These are phyloP conservation scores for Amanita molliuscula DNA, from an alignment of 768 basidiomycete species.

Conservation along the genomic window DNA sequence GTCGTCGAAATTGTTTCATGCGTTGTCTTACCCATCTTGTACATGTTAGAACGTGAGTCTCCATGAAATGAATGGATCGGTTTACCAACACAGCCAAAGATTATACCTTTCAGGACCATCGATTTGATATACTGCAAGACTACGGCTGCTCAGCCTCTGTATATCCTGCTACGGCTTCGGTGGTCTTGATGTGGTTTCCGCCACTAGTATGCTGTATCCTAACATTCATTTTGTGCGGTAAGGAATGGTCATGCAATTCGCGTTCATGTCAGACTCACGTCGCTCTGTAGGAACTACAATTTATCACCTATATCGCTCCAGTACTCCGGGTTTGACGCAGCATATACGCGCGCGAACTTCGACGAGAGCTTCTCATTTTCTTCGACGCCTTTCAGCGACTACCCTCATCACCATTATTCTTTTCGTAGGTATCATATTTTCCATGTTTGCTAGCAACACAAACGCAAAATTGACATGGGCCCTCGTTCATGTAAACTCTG, in stretches of 20 bases:
- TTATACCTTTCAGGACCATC: slow-evolving; percentile 45
- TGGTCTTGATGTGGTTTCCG: slow-evolving; percentile 35
- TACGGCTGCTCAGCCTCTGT: slow-evolving; percentile 43
- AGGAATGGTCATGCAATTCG: slow-evolving; percentile 9
- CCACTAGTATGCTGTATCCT: slow-evolving; percentile 31
- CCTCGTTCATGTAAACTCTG: slow-evolving; percentile 32
- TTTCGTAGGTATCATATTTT: slow-evolving; percentile 28
- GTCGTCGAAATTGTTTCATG: slow-evolving; percentile 39
- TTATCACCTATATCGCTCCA: slow-evolving; percentile 19
- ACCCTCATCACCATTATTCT: slow-evolving; percentile 31
- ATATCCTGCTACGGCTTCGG: slow-evolving; percentile 29
- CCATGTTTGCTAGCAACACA: slow-evolving; percentile 21
- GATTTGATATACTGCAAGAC: slow-evolving; percentile 51
- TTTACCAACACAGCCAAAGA: slow-evolving; percentile 23
- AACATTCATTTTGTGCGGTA: slow-evolving; percentile 33
- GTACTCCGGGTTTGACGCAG: slow-evolving; percentile 16
- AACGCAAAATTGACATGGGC: slow-evolving; percentile 33
- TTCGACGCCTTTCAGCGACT: slow-evolving; percentile 44
- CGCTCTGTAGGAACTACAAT: slow-evolving; percentile 20
- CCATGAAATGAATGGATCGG: neutral
- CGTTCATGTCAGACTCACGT: neutral
- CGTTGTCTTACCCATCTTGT: slow-evolving; percentile 43
- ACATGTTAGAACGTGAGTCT: slow-evolving; percentile 49
- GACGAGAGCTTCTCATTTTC: slow-evolving; percentile 37
- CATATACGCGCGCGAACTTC: slow-evolving; percentile 31